Base-by-base conservation (phyloP, 1,139 yeast genomes). In the Casaregolazyma lundiana region DNA sequence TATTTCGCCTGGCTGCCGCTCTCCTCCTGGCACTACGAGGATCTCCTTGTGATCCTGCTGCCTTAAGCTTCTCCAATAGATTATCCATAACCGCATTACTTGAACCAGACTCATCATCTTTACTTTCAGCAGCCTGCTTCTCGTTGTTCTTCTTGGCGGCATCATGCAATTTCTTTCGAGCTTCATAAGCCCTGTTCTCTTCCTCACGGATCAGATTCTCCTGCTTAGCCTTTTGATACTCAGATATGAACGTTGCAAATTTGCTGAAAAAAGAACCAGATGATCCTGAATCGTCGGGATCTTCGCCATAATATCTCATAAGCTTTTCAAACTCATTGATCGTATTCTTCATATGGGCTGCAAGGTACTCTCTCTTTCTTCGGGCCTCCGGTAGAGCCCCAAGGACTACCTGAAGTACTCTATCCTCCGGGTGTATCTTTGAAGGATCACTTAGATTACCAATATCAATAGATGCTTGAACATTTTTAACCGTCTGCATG, bases 231-330 rank as follows among this genome's bases (percentile, higher is more conserved):
- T 80, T 78, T 61, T 79, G 83, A 68, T 84, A 92, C 57, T 86
- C 90, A 39, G 70, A 70, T 13, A 84, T 75, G 64, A 92, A 92
- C 48, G 78, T 76, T 3, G 88, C 69, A 61, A 92, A 84, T 60
- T 83, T 83, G 50, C 76, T 69, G 59, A 92, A 82, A 62, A 92
- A 90, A 1, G 81, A 69, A 50, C 77, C 76, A 49, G 81, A 76
- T 53, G 89, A 78, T 15, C 77, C 68, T 5, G 70, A 59, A 58
- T 87, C 95, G 3, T 67, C 63, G 1, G 79, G 72, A 58, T 84
- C 82, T 62, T 92, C 98, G 6, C 97, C 97, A 64, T 84, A 92
- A 60, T 79, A 84, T 43, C 70, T 70, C 92, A 92, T 81, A 44
- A 87, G 68, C 41, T 75, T 72, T 30, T 75, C 72, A 54, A 82